Conservation (phyloP, 73 alveolate species). For the Paramecium pentaurelia region DNA sequence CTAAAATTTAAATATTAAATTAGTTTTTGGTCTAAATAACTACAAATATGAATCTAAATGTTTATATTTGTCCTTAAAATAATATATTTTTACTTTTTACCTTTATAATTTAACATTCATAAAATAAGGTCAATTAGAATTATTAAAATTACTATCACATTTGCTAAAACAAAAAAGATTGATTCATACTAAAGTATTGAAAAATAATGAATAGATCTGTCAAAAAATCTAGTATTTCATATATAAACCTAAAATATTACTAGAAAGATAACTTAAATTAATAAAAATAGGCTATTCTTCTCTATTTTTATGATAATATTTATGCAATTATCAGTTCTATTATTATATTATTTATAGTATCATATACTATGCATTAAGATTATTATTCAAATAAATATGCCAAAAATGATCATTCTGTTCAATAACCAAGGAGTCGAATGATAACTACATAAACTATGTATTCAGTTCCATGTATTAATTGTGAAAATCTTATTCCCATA, state of each 20-base stretch:
- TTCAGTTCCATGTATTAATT: constrained; percentile 41
- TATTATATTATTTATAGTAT: not conserved
- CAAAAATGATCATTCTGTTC: not conserved
- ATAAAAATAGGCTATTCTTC: too few species aligned
- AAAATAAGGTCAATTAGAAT: too few species aligned
- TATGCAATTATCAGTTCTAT: not conserved
- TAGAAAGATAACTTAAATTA: not conserved
- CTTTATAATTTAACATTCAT: too few species aligned
- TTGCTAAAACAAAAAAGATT: not conserved
- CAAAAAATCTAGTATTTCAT: not conserved
- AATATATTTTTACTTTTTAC: too few species aligned
- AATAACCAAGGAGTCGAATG: not conserved
- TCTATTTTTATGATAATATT: not conserved
- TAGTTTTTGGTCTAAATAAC: too few species aligned
- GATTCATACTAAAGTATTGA: not conserved
- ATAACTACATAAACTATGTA: not conserved
- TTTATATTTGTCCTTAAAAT: too few species aligned
- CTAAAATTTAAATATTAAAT: too few species aligned
- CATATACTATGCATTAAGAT: not conserved
- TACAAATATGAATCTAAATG: too few species aligned
- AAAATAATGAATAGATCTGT: not conserved
- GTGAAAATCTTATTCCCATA: not conserved
- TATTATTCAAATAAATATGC: not conserved
- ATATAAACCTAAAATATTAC: not conserved
- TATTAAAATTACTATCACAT: not conserved